Evolutionary conservation across 2,329 filamentous ascomycete species (phyloP), one percentile per base, ranked within the genome.

Genomic region (Eutypella sp.): DNA sequence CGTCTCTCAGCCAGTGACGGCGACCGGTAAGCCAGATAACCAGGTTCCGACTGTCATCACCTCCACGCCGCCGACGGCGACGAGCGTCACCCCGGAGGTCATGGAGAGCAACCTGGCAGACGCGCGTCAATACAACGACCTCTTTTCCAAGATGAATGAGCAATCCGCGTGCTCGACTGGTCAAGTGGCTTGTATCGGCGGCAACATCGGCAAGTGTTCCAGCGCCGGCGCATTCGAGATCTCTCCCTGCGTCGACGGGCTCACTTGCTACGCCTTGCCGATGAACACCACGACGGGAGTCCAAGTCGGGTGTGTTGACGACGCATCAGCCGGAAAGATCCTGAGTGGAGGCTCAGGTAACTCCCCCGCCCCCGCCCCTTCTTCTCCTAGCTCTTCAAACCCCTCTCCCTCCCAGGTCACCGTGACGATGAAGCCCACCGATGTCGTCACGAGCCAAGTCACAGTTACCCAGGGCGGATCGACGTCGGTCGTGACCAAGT

Each of bases 211-310:
- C n/a, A 58, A 58, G 13, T 84, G 80, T 55, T 60, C 62, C 23
- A 45, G 51, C 19, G 48, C 50, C 10, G 71, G 72, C 16, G 57
- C 54, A 0, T 82, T 75, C 53, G 54, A 61, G 4, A 67, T 79
- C 16, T 56, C 53, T 0, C 49, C 60, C 9, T 72, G 72, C 34
- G 41, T 51, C 1, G 64, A 61, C 9, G 59, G 61, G 39, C 46
- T 59, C n/a, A 60, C 64, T 40, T 83, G 79, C 60, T 75, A 71
- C 41, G 79, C 76, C 2, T 59, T 82, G 49, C 80, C 80, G 0
- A 72, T 80, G 67, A 71, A 68, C 31, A 70, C 61, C 10, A 68
- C 67, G 0, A 55, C 56, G 0, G 78, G 76, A 3, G 74, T 78
- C 9, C 58, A 66, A 44, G 63, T 83, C 20, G 69, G 67, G 3